phyloP scores from a whole-genome alignment of 441 rosid genomes.

The Euphorbia corollata region DNA sequence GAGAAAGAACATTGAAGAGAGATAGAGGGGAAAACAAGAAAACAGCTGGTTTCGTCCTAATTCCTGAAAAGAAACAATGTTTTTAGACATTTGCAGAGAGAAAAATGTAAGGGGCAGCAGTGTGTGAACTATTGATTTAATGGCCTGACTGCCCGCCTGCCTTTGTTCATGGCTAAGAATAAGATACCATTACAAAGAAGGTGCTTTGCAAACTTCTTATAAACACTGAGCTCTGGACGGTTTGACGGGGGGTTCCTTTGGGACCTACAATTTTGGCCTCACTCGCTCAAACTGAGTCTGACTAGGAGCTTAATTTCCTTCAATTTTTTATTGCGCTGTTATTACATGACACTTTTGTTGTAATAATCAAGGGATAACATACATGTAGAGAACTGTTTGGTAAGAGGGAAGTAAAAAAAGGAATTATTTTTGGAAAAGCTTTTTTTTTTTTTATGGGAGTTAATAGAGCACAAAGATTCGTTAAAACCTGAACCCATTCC shows the following conservation, averaged over 20 bases:
- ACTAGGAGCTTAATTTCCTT: neutral
- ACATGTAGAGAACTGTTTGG: constrained; percentile 5
- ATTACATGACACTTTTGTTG: neutral
- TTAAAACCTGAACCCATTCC: neutral
- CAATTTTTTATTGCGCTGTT: neutral
- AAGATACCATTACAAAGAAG: constrained; percentile 16
- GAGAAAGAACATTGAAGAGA: neutral
- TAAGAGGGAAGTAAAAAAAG: neutral
- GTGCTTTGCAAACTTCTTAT: constrained; percentile 44
- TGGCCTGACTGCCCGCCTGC: neutral
- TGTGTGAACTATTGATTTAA: neutral
- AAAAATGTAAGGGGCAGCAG: constrained; percentile 2
- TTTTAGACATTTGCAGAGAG: neutral
- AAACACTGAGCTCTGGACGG: constrained; percentile 30
- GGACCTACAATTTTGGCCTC: neutral
- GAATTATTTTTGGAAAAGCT: too few relatives aligned
- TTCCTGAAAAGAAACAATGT: constrained; percentile 2
- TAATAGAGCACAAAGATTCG: neutral
- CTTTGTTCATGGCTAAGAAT: neutral
- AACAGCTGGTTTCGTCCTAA: constrained; percentile 21
- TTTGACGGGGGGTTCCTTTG: constrained; percentile 13
- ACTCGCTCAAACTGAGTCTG: constrained; percentile 18
- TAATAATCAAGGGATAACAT: neutral
- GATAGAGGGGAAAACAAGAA: constrained; percentile 15
- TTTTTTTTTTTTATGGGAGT: neutral